Evolutionary conservation across 164 flowering plant genomes (phyloP).

Genomic region (Macadamia integrifolia): DNA sequence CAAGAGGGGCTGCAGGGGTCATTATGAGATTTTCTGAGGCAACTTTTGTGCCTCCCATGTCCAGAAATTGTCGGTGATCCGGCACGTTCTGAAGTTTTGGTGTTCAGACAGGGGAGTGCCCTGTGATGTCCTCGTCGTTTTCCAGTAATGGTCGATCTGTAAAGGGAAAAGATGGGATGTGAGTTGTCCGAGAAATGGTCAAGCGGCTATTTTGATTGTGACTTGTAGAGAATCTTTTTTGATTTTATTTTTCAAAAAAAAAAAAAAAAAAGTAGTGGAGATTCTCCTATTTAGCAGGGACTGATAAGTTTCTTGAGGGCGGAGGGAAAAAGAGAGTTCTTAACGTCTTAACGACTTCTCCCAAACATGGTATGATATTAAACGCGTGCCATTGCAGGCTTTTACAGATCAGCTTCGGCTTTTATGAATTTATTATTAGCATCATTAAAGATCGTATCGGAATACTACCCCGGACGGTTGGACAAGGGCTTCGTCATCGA

Average conservation of each 20-base stretch:
- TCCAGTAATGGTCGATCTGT: slow-evolving; percentile 3
- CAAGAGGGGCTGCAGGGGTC: too few relatives aligned
- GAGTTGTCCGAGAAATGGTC: slow-evolving; percentile 20
- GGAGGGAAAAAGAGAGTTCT: not conserved
- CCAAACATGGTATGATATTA: not conserved
- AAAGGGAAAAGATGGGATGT: slow-evolving; percentile 23
- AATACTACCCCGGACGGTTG: slow-evolving; percentile 80
- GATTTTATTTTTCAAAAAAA: slow-evolving; percentile 1
- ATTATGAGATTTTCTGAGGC: too few relatives aligned
- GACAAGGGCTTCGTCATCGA: slow-evolving; percentile 83
- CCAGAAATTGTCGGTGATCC: too few relatives aligned
- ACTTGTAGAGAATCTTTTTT: not conserved
- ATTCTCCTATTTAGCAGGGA: slow-evolving; percentile 9
- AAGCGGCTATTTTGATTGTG: not conserved
- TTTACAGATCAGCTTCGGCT: slow-evolving; percentile 96
- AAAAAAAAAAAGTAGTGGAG: slow-evolving; percentile 2
- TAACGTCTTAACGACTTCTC: not conserved
- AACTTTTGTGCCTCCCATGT: too few relatives aligned
- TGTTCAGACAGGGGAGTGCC: slow-evolving; percentile 8
- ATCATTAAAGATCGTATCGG: slow-evolving; percentile 70
- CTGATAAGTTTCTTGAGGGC: not conserved
- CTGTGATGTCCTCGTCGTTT: slow-evolving; percentile 27
- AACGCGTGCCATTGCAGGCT: slow-evolving; percentile 59
- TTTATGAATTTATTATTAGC: slow-evolving; percentile 75
- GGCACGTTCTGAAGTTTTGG: too few relatives aligned